A percentile compares a stretch with the other conserved stretches of the same genome.
Evolutionary conservation across 441 rosid species (phyloP).

Genomic region (Gossypium lobatum): DNA sequence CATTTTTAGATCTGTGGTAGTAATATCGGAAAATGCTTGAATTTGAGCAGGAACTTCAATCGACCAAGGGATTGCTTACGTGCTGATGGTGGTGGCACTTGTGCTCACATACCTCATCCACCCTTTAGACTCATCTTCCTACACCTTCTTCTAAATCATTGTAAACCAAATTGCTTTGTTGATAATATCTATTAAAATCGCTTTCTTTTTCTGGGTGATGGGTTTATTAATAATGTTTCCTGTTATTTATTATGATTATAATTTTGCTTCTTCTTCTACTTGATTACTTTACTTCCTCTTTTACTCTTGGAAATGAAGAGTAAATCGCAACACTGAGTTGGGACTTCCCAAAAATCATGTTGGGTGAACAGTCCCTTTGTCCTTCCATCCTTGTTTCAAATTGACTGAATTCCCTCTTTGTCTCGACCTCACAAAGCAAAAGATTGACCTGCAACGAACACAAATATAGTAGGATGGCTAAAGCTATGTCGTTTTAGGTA

Average conservation of each 20-base stretch:
- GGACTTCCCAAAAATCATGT: conserved; percentile 12
- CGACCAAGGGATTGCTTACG: conserved; percentile 76
- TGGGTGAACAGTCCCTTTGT: conserved; percentile 54
- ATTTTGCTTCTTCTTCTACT: background rate
- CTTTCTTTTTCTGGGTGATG: background rate
- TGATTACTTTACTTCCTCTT: background rate
- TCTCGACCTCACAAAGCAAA: too few relatives aligned
- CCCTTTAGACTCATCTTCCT: conserved; percentile 55
- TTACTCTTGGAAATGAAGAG: background rate
- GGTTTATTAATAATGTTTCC: background rate
- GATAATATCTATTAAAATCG: background rate
- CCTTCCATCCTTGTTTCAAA: conserved; percentile 43
- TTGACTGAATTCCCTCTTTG: too few relatives aligned
- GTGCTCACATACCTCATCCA: conserved; percentile 78
- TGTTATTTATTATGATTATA: background rate
- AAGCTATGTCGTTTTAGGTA: background rate
- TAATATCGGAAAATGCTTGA: background rate
- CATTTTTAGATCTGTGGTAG: conserved; percentile 15
- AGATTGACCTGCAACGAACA: background rate
- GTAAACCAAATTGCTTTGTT: background rate
- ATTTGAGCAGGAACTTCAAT: conserved; percentile 55
- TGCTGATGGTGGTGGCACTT: conserved; percentile 70
- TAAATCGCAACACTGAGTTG: background rate
- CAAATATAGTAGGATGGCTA: background rate
- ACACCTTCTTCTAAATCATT: conserved; percentile 38